Base-by-base conservation (phyloP, 352 stramenopile species). In the Thraustochytrium sp. region DNA sequence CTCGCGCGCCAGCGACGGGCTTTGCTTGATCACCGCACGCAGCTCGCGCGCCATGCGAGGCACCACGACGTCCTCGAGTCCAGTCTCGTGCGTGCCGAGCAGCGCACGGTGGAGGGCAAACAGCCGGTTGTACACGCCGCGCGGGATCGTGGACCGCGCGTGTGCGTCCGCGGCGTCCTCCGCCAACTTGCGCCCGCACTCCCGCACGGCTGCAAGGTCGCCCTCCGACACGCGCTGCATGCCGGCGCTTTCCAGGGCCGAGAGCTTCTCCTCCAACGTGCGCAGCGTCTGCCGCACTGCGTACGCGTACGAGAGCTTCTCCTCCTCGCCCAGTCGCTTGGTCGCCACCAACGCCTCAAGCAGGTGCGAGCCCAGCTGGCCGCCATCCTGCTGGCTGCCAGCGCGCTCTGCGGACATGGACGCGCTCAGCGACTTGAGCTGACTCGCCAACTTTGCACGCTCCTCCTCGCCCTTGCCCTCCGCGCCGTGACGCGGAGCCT, bases 391-490 rank as follows among this genome's bases (percentile, higher is more conserved):
- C 34, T 23, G n/a, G 26, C 42, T 42, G 36, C 44, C 16, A 31
- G 68, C 68, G 2, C 68, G 34, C 37, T 64, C 68, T 3, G 68
- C 68, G n/a, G 68, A 80, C 68, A 80, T 80, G 48, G 26, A 5
- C 0, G 68, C 68, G 68, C 68, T 80, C 44, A 80, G 51, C 16
- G n/a, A 18, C 68, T 80, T 80, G 51, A 80, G 68, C 42, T 80
- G 42, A 13, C 68, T 53, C 0, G 68, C 68, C 9, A 80, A 44
- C 18, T 0, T 34, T 8, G 23, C 23, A 44, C 68, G 48, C 53
- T 80, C 68, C 38, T 80, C 68, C 51, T 80, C 44, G 68, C 68
- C 68, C 53, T 80, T 80, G 44, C 23, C 68, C 26, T 61, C 68
- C 3, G 13, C 4, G 42, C 23, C 2, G 42, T 72, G 29, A 1